Evolutionary conservation across 306 rosid species (phyloP).

Genomic region (Medicago lupulina): DNA sequence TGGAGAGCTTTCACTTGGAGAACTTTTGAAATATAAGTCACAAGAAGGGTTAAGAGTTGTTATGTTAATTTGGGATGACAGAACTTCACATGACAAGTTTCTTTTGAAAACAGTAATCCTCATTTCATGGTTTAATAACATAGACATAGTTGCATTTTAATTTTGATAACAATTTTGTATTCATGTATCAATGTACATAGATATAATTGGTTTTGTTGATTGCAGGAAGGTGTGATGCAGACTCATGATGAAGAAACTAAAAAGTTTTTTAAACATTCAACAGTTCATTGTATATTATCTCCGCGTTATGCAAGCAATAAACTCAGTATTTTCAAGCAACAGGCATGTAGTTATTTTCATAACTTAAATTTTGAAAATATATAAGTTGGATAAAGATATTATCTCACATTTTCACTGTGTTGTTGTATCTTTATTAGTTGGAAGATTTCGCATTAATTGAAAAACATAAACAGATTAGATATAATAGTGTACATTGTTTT

Average conservation of each 20-base stretch:
- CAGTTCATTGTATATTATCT: constrained; percentile 75
- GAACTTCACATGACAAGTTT: constrained; percentile 76
- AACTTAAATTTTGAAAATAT: too few relatives aligned
- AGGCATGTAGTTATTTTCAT: constrained; percentile 46
- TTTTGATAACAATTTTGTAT: constrained; percentile 10
- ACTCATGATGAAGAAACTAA: constrained; percentile 83
- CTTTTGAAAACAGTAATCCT: constrained; percentile 64
- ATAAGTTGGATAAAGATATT: too few relatives aligned
- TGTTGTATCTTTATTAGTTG: too few relatives aligned
- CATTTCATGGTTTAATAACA: not conserved
- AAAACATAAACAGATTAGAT: too few relatives aligned
- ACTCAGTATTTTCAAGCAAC: constrained; percentile 85
- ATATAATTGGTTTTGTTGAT: constrained; percentile 29
- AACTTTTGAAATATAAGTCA: constrained; percentile 72
- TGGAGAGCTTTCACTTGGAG: constrained; percentile 77
- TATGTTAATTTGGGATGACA: constrained; percentile 76
- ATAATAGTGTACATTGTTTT: too few relatives aligned
- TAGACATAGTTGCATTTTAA: constrained; percentile 9
- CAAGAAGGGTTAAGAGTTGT: constrained; percentile 75
- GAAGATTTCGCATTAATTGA: too few relatives aligned
- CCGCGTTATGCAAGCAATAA: constrained; percentile 88
- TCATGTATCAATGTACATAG: constrained; percentile 1
- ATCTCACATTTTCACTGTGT: too few relatives aligned
- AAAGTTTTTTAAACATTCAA: constrained; percentile 68
- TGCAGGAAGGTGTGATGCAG: constrained; percentile 84